These are phyloP conservation scores for Hansenula sp. DNA, from an alignment of 1,139 yeast genomes.

Conservation along the genomic window DNA sequence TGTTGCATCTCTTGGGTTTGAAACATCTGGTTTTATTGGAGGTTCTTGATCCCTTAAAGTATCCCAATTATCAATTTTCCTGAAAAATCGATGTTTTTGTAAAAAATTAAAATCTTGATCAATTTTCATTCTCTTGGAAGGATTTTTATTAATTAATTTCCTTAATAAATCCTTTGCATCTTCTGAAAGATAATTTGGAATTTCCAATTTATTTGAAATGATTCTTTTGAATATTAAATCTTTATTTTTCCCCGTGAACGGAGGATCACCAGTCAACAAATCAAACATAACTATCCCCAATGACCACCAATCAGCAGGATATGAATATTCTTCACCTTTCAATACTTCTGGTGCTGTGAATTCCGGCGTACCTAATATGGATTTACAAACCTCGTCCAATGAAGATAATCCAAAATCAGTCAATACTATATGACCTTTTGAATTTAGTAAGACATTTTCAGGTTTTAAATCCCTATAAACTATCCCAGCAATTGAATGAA, in stretches of 20 bases:
- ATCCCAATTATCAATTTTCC: constrained; percentile 69
- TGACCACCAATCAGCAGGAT: constrained; percentile 96
- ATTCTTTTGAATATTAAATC: constrained; percentile 76
- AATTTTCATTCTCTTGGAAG: constrained; percentile 71
- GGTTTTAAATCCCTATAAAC: constrained; percentile 93
- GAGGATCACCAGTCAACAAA: constrained; percentile 85
- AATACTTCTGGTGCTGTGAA: constrained; percentile 96
- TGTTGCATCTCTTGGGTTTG: constrained; percentile 82
- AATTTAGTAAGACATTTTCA: constrained; percentile 83
- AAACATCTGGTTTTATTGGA: constrained; percentile 80
- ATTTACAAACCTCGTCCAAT: constrained; percentile 35
- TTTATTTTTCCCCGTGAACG: constrained; percentile 83
- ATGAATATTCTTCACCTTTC: constrained; percentile 77
- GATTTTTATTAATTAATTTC: constrained; percentile 70
- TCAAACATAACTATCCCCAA: constrained; percentile 88
- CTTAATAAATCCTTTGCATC: constrained; percentile 82
- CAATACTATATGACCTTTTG: constrained; percentile 75
- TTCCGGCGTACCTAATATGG: constrained; percentile 91
- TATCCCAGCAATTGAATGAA: constrained; percentile 70
- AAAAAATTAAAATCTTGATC: constrained; percentile 68
- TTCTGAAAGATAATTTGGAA: constrained; percentile 72
- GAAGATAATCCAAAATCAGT: constrained; percentile 91
- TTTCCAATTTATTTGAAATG: constrained; percentile 59
- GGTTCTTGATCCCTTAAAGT: constrained; percentile 35
- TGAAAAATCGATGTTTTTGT: constrained; percentile 68